Percentiles rank a stretch among this genome's conserved stretches.
phyloP scores from a whole-genome alignment of 1,284 basidiomycete species.

The Papiliotrema nemorosa region DNA sequence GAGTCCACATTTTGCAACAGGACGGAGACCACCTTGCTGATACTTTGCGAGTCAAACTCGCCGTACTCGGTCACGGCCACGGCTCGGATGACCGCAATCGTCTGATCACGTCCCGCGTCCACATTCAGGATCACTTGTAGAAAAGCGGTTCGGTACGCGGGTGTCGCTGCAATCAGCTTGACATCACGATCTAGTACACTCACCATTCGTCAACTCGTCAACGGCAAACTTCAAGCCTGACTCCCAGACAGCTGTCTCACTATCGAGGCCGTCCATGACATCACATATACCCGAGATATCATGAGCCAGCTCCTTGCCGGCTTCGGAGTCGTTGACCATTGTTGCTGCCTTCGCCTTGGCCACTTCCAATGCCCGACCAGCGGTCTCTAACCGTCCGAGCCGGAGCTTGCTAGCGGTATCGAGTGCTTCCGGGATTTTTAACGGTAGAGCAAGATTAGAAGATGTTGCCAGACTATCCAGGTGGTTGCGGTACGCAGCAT shows the following conservation, averaged over 20 bases:
- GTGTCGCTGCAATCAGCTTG: neutral
- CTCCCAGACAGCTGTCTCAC: slow-evolving; percentile 18
- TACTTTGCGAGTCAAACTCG: neutral
- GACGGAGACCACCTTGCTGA: neutral
- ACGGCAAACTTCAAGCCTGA: slow-evolving; percentile 18
- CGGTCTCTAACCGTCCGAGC: slow-evolving; percentile 20
- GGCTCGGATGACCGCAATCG: slow-evolving; percentile 5
- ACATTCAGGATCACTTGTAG: neutral
- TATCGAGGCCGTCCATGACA: slow-evolving; percentile 5
- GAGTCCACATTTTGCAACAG: neutral
- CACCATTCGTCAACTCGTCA: slow-evolving; percentile 10
- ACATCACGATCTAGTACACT: neutral
- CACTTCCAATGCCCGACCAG: slow-evolving; percentile 29
- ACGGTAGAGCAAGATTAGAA: slow-evolving; percentile 22
- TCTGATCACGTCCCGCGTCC: neutral
- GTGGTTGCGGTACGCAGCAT: slow-evolving; percentile 11
- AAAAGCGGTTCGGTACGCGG: neutral
- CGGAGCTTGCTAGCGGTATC: slow-evolving; percentile 10
- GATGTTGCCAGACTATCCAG: slow-evolving; percentile 11
- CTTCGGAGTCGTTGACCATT: neutral
- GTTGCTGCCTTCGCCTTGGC: slow-evolving; percentile 16
- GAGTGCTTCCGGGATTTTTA: neutral
- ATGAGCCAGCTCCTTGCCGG: slow-evolving; percentile 1
- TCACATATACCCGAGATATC: slow-evolving; percentile 7
- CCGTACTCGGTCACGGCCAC: neutral